Evolutionary conservation across 495 filamentous ascomycete species (phyloP).

Genomic region (Neurospora terricola): DNA sequence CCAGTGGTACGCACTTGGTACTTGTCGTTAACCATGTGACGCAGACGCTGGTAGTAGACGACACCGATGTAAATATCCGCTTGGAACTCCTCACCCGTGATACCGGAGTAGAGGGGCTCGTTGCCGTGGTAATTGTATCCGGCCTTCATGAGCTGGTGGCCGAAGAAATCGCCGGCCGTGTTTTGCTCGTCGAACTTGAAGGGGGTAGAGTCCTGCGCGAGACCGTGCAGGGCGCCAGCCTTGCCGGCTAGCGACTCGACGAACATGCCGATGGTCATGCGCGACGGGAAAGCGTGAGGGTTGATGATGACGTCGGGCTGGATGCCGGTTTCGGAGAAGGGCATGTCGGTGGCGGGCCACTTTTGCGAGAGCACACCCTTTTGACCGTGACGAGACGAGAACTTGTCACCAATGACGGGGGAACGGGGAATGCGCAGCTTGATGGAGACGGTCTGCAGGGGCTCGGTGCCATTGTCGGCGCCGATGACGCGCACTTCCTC

Average conservation of each 20-base stretch:
- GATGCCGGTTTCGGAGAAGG: constrained; percentile 93
- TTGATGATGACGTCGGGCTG: constrained; percentile 98
- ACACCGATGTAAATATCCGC: constrained; percentile 95
- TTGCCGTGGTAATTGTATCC: constrained; percentile 98
- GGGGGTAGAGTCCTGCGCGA: constrained; percentile 88
- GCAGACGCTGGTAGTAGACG: constrained; percentile 93
- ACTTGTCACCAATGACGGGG: constrained; percentile 95
- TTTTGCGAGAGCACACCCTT: constrained; percentile 97
- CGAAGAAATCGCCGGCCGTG: constrained; percentile 90
- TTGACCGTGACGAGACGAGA: constrained; percentile 95
- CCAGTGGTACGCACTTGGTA: constrained; percentile 97
- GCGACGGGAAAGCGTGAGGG: constrained; percentile 98
- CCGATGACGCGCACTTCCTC: constrained; percentile 90
- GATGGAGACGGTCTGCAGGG: constrained; percentile 75
- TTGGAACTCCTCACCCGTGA: constrained; percentile 86
- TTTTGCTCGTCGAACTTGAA: constrained; percentile 90
- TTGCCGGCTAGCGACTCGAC: constrained; percentile 96
- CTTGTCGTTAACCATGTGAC: constrained; percentile 99
- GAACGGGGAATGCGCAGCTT: constrained; percentile 86
- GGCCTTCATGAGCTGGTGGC: constrained; percentile 83
- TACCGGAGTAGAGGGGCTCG: constrained; percentile 94
- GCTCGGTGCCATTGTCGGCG: constrained; percentile 68
- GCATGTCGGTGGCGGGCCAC: constrained; percentile 91
- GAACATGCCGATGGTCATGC: constrained; percentile 99
- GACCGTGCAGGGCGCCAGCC: constrained; percentile 82